Percentiles rank a stretch among this genome's conserved stretches.
Conservation (phyloP, 371 early-diverging fungal species). For the Batkoa obscura region DNA sequence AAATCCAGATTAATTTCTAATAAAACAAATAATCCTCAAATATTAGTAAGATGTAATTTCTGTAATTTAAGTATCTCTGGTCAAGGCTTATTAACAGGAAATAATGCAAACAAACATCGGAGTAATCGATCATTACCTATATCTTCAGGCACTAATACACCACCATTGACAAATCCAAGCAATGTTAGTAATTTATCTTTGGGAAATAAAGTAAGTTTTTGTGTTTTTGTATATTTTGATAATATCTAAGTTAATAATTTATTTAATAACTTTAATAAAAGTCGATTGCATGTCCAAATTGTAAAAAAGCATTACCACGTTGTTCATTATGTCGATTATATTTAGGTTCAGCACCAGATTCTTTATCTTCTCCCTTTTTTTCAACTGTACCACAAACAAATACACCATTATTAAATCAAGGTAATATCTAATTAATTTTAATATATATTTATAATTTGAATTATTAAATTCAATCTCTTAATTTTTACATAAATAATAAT, state of each 20-base stretch:
- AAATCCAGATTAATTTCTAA: too few species aligned
- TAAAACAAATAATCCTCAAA: too few species aligned
- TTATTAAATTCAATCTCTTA: not conserved
- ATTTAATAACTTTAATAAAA: conserved; percentile 7
- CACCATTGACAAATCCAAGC: not conserved
- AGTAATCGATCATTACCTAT: not conserved
- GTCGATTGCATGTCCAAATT: conserved; percentile 50
- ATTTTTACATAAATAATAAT: not conserved
- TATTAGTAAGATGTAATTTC: not conserved
- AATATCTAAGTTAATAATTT: not conserved
- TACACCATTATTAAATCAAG: conserved; percentile 5
- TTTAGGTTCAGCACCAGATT: conserved; percentile 43
- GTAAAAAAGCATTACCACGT: conserved; percentile 54
- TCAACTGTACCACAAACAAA: conserved; percentile 17
- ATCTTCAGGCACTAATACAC: not conserved
- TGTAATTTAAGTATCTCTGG: not conserved
- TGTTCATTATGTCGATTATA: conserved; percentile 63
- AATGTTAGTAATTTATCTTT: not conserved
- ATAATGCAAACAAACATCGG: not conserved
- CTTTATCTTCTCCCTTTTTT: conserved; percentile 4
- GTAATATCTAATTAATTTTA: not conserved
- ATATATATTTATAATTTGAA: not conserved
- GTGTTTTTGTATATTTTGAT: not conserved
- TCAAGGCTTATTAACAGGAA: not conserved
- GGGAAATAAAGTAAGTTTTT: not conserved